Conservation (phyloP, 768 basidiomycete species). For the Cystofilobasidium bisporidii region DNA sequence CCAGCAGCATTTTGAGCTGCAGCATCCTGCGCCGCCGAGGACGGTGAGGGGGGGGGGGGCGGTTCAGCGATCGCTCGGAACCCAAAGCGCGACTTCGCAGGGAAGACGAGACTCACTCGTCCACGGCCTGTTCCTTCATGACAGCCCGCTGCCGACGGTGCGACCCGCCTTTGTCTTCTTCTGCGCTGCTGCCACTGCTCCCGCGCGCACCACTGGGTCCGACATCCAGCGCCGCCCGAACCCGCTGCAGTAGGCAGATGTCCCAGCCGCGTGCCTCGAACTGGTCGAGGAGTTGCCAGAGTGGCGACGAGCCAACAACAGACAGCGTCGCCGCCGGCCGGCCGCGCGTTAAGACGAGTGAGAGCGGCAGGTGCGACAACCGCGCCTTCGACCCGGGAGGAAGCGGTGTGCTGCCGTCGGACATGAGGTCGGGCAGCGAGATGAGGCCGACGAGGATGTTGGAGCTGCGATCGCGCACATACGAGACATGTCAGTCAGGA, state of each 20-base stretch:
- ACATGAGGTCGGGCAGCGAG: constrained; percentile 45
- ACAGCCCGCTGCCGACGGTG: constrained; percentile 4
- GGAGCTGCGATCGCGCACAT: constrained; percentile 48
- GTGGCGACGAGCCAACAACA: constrained; percentile 67
- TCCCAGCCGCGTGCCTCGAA: constrained; percentile 67
- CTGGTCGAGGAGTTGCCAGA: constrained; percentile 70
- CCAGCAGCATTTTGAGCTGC: constrained; percentile 84
- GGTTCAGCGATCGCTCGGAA: no score
- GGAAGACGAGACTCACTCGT: constrained; percentile 47
- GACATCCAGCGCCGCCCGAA: constrained; percentile 44
- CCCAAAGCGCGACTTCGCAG: neutral
- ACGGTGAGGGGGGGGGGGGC: neutral
- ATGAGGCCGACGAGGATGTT: constrained; percentile 79
- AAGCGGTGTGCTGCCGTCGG: constrained; percentile 35
- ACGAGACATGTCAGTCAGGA: neutral
- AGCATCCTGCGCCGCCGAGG: constrained; percentile 45
- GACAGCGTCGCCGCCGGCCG: constrained; percentile 64
- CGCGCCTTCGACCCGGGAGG: neutral
- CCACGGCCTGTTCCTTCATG: constrained; percentile 75
- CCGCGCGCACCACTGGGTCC: no score
- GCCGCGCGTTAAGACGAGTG: constrained; percentile 71
- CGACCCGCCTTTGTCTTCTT: constrained; percentile 1
- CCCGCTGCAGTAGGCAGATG: constrained; percentile 58
- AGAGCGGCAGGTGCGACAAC: constrained; percentile 65
- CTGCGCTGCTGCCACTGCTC: constrained; percentile 23